Percentiles rank a stretch among this genome's conserved stretches.
These are phyloP conservation scores for Phaeoacremonium minimum DNA, from an alignment of 2,329 filamentous ascomycete species.

Conservation along the genomic window DNA sequence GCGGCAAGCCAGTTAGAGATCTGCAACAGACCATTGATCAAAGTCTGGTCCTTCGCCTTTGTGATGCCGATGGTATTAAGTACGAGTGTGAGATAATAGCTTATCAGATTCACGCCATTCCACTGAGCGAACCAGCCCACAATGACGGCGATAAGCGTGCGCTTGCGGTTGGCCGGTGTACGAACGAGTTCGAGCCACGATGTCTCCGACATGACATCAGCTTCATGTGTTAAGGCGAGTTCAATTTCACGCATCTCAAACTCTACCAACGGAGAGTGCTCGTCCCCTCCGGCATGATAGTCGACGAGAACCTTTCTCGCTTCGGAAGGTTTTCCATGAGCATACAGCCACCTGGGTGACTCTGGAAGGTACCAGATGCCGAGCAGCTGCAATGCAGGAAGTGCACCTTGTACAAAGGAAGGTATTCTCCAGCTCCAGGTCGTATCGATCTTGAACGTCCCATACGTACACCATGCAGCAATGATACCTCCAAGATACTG, in stretches of 20 bases:
- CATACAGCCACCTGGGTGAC: too few species aligned
- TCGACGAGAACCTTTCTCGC: too few species aligned
- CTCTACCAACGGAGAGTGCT: slow-evolving; percentile 7
- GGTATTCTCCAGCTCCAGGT: too few species aligned
- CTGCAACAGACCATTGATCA: slow-evolving; percentile 31
- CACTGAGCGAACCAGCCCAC: slow-evolving; percentile 21
- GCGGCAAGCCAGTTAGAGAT: slow-evolving; percentile 10
- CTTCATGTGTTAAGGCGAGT: slow-evolving; percentile 6
- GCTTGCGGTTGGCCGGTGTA: slow-evolving; percentile 20
- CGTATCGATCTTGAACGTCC: too few species aligned
- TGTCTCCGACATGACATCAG: slow-evolving; percentile 1
- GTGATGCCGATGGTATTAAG: slow-evolving; percentile 30
- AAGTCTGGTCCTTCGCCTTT: slow-evolving; percentile 26
- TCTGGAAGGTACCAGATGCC: too few species aligned
- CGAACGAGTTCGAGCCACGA: slow-evolving; percentile 12
- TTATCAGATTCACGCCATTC: slow-evolving; percentile 24
- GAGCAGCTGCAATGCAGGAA: too few species aligned
- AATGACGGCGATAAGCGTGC: slow-evolving; percentile 17
- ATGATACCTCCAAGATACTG: too few species aligned
- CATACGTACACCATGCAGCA: too few species aligned
- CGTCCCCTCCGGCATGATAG: slow-evolving; percentile 6
- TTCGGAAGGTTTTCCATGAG: too few species aligned
- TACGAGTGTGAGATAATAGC: slow-evolving; percentile 31
- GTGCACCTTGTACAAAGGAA: too few species aligned
- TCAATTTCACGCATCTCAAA: slow-evolving; percentile 6